These are phyloP conservation scores for Fusarium humuli DNA, from an alignment of 2,329 filamentous ascomycete genomes.

Conservation along the genomic window DNA sequence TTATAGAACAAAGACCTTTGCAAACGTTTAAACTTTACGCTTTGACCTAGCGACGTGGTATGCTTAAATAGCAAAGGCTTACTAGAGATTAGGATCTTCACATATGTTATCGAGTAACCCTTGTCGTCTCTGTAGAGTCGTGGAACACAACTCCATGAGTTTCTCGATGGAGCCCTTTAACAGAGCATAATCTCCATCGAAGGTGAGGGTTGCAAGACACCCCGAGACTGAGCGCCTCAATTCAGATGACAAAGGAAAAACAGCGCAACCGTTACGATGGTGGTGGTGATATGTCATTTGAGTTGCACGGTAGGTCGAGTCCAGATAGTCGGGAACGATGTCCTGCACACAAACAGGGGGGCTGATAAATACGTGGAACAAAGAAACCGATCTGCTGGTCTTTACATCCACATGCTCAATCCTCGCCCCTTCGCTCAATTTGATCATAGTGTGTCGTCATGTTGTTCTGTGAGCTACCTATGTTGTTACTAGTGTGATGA, in stretches of 20 bases:
- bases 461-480: not conserved
- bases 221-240: not conserved
- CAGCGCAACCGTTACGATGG: not conserved
- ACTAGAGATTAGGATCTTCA: not conserved
- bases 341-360: not conserved
- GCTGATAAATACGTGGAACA: not conserved
- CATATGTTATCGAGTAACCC: fast-evolving
- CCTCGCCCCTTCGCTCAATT: fast-evolving
- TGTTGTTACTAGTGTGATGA: not conserved
- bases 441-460: not conserved
- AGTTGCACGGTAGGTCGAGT: not conserved
- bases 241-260: not conserved
- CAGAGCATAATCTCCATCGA: not conserved
- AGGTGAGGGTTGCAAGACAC: not conserved
- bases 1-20: not conserved
- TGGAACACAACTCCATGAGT: not conserved
- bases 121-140: fast-evolving
- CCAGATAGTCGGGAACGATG: not conserved
- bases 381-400: not conserved
- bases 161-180: fast-evolving
- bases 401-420: not conserved
- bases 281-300: not conserved
- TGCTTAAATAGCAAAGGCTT: not conserved
- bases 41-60: not conserved
- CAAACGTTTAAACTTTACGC: not conserved